phyloP scores from a whole-genome alignment of 2,329 filamentous ascomycete species.

The Geoglossum cookeanum region DNA sequence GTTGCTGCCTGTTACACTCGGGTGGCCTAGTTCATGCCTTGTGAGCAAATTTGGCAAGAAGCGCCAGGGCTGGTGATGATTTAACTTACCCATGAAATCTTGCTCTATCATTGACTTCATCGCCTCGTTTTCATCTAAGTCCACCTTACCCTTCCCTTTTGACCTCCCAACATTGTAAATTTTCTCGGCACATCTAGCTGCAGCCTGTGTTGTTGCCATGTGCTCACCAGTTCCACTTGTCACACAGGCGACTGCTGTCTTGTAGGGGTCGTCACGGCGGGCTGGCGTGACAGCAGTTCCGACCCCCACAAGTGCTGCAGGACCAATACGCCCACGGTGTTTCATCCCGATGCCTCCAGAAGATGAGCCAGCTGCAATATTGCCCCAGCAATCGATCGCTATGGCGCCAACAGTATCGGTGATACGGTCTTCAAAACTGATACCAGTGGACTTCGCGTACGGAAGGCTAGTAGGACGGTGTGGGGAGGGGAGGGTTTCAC shows the following conservation, averaged over 20 bases:
- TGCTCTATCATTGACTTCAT: slow-evolving; percentile 59
- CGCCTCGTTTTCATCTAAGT: slow-evolving; percentile 57
- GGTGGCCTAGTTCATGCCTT: slow-evolving; percentile 30
- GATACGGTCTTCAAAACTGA: slow-evolving; percentile 39
- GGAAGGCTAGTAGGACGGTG: background rate
- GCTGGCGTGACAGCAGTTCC: slow-evolving; percentile 76
- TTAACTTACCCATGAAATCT: slow-evolving; percentile 62
- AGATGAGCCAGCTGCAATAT: slow-evolving; percentile 85
- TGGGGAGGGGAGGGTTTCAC: background rate
- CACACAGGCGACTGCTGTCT: slow-evolving; percentile 58
- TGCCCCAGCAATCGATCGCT: slow-evolving; percentile 67
- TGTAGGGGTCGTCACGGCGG: slow-evolving; percentile 48
- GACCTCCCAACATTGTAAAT: slow-evolving; percentile 52
- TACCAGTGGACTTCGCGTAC: background rate
- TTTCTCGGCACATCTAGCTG: slow-evolving; percentile 67
- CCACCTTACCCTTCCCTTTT: slow-evolving; percentile 27
- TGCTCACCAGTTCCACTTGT: slow-evolving; percentile 94
- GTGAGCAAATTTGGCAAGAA: background rate
- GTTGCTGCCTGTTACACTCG: slow-evolving; percentile 60
- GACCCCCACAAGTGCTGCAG: slow-evolving; percentile 79
- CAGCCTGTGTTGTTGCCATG: slow-evolving; percentile 90
- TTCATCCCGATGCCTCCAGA: slow-evolving; percentile 99
- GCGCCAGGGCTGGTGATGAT: background rate
- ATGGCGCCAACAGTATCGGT: slow-evolving; percentile 95
- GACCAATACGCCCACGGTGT: slow-evolving; percentile 74